phyloP scores from a whole-genome alignment of 306 rosid genomes.

The Psophocarpus tetragonolobus region DNA sequence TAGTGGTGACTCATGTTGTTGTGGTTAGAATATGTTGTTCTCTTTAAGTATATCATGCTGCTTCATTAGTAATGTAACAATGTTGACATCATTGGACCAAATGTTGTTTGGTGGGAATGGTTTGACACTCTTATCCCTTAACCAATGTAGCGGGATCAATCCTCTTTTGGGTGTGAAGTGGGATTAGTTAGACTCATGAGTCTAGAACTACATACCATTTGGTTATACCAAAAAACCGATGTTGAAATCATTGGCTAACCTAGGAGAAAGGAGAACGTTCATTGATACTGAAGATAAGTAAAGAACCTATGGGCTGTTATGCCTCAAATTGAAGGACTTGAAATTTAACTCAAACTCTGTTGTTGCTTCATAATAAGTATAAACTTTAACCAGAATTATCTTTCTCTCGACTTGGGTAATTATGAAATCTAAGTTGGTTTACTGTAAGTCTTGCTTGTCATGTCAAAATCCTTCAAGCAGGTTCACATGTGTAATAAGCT shows the following conservation, averaged over 20 bases:
- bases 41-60: neutral
- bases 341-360: neutral
- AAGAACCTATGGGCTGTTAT: neutral
- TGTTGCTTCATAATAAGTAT: neutral
- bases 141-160: too few species aligned
- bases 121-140: neutral
- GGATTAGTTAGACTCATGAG: neutral
- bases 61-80: neutral
- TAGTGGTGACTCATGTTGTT: neutral
- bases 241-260: neutral
- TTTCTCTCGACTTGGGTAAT: neutral
- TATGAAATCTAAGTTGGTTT: conserved; percentile 17
- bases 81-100: neutral
- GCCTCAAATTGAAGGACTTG: neutral
- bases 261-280: neutral
- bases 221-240: neutral
- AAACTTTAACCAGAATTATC: neutral
- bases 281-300: neutral
- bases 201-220: neutral
- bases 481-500: conserved; percentile 89
- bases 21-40: neutral
- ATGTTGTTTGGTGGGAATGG: neutral
- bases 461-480: conserved; percentile 35
- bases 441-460: neutral
- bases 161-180: neutral